Evolutionary conservation across 2,329 filamentous ascomycete genomes (phyloP).

Genomic region (Lasiodiplodia hormozganensis): DNA sequence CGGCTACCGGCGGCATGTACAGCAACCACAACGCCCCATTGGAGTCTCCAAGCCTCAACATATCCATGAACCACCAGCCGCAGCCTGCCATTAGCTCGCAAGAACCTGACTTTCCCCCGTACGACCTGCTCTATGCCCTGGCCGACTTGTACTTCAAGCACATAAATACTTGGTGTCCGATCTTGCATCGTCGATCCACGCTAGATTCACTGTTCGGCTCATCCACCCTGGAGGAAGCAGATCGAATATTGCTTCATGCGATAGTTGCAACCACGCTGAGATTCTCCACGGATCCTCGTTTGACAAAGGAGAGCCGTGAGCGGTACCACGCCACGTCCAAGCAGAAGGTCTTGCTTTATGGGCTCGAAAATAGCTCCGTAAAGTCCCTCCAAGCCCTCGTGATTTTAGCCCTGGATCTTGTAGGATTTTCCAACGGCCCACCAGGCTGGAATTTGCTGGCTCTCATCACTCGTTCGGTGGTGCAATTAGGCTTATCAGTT

Average conservation of each 20-base stretch:
- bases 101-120: slow-evolving; percentile 62
- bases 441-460: slow-evolving; percentile 93
- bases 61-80: slow-evolving; percentile 46
- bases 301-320: slow-evolving; percentile 74
- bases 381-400: slow-evolving; percentile 87
- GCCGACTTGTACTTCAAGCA: slow-evolving; percentile 70
- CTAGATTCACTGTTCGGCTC: slow-evolving; percentile 81
- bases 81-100: slow-evolving; percentile 36
- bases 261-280: slow-evolving; percentile 88
- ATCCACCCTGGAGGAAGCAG: slow-evolving; percentile 77
- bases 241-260: slow-evolving; percentile 82
- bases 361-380: slow-evolving; percentile 87
- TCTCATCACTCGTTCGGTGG: slow-evolving; percentile 84
- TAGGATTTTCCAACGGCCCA: slow-evolving; percentile 86
- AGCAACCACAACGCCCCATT: slow-evolving; percentile 51
- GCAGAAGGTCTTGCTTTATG: slow-evolving; percentile 84
- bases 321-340: slow-evolving; percentile 84
- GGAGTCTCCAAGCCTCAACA: slow-evolving; percentile 65
- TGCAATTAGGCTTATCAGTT: slow-evolving; percentile 84
- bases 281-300: slow-evolving; percentile 77
- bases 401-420: slow-evolving; percentile 83
- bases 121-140: slow-evolving; percentile 65
- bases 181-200: slow-evolving; percentile 83
- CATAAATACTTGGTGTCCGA: slow-evolving; percentile 77
- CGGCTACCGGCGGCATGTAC: slow-evolving; percentile 37